Conservation (phyloP, 2,329 filamentous ascomycete genomes). For the Cadophora luteo-olivacea region DNA sequence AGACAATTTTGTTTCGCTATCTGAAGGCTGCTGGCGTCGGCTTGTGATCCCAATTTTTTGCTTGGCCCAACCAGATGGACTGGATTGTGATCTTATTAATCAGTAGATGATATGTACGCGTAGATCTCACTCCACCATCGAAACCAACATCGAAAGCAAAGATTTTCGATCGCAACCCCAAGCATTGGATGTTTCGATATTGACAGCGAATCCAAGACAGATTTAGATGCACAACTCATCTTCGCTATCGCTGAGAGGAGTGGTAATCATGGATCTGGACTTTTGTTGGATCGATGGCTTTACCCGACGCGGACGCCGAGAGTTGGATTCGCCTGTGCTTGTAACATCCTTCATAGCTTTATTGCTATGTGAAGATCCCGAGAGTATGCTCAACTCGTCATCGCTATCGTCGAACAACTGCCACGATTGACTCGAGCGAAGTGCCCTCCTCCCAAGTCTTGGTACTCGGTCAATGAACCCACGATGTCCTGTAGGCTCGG, state of each 20-base stretch:
- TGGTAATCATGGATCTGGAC: not conserved
- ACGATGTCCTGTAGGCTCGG: constrained; percentile 17
- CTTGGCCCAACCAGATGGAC: not conserved
- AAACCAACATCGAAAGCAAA: not conserved
- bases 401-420: constrained; percentile 41
- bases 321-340: constrained; percentile 21
- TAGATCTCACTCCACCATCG: not conserved
- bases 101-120: constrained; percentile 1
- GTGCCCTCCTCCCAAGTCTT: constrained; percentile 30
- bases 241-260: constrained; percentile 38
- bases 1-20: not conserved
- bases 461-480: constrained; percentile 32
- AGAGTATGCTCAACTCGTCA: constrained; percentile 42
- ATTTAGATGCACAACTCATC: constrained; percentile 43
- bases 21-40: not conserved
- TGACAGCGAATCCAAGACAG: not conserved
- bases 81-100: not conserved
- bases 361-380: constrained; percentile 31
- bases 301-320: constrained; percentile 17
- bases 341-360: constrained; percentile 31
- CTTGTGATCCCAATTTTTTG: not conserved
- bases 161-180: not conserved
- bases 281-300: constrained; percentile 13
- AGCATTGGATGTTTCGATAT: not conserved
- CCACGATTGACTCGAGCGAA: constrained; percentile 34